phyloP scores from a whole-genome alignment of 2,329 filamentous ascomycete species.

The Talaromyces marneffei region DNA sequence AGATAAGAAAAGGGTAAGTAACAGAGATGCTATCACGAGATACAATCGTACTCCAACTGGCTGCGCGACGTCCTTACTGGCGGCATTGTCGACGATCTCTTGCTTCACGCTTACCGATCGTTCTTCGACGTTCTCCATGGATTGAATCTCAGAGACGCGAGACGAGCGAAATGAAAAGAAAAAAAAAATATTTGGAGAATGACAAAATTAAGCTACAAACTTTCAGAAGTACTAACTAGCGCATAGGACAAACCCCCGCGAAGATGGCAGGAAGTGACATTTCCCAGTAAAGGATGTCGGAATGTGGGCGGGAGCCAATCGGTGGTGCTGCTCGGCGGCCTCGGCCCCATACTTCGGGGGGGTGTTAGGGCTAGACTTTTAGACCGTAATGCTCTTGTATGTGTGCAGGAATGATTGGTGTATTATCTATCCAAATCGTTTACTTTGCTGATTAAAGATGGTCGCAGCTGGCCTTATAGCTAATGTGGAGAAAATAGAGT shows the following conservation, averaged over 20 bases:
- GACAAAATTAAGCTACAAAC: not conserved
- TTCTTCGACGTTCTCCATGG: not conserved
- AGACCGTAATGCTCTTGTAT: slow-evolving; percentile 8
- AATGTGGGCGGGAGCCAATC: slow-evolving; percentile 3
- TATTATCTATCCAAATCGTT: not conserved
- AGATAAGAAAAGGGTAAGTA: slow-evolving; percentile 17
- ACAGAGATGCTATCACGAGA: slow-evolving; percentile 1
- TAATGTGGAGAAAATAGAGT: not conserved
- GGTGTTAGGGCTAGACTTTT: slow-evolving; percentile 4
- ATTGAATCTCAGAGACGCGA: not conserved
- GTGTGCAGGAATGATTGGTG: not conserved
- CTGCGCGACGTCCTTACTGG: not conserved
- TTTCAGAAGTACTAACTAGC: not conserved
- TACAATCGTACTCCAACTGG: slow-evolving; percentile 7
- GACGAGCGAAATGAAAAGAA: not conserved
- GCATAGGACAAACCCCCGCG: not conserved
- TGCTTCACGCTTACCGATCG: not conserved
- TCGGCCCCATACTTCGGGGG: slow-evolving; percentile 8
- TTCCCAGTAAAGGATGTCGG: not conserved
- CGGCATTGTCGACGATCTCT: not conserved
- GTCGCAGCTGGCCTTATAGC: not conserved
- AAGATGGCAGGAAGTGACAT: not conserved
- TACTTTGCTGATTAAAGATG: not conserved
- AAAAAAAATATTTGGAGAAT: not conserved
- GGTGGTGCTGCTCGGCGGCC: slow-evolving; percentile 8